Conservation (phyloP, 2,329 filamentous ascomycete genomes). For the Grosmannia clavigera region DNA sequence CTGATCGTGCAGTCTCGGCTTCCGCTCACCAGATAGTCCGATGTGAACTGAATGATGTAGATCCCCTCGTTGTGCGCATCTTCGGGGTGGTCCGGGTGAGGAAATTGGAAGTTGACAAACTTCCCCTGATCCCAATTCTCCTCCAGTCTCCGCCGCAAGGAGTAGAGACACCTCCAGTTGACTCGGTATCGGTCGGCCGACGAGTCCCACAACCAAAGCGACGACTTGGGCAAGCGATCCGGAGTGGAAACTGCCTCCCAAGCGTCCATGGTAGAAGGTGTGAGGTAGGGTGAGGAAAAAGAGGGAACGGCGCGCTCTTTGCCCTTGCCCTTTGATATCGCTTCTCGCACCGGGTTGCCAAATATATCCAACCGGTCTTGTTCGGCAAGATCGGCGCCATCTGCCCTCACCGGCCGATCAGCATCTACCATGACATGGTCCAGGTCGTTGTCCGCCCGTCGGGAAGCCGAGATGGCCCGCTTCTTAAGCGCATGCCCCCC, state of each 20-base stretch:
- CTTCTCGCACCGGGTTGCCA: too few relatives aligned
- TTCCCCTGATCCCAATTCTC: slow-evolving; percentile 81
- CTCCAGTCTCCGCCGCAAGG: slow-evolving; percentile 72
- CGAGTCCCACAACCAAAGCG: slow-evolving; percentile 38
- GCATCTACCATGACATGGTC: slow-evolving; percentile 28
- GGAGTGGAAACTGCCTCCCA: too few relatives aligned
- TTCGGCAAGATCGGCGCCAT: slow-evolving; percentile 13
- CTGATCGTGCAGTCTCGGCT: slow-evolving; percentile 80
- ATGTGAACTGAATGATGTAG: slow-evolving; percentile 83
- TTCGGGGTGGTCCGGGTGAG: slow-evolving; percentile 64
- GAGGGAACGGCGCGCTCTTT: slow-evolving; percentile 22
- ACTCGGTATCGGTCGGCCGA: slow-evolving; percentile 45
- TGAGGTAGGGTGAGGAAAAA: slow-evolving; percentile 2
- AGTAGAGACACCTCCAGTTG: slow-evolving; percentile 91
- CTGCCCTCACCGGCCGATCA: slow-evolving; percentile 15
- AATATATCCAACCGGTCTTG: background rate
- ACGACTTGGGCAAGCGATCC: slow-evolving; percentile 26
- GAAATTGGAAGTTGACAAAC: slow-evolving; percentile 79
- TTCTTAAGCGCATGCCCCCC: slow-evolving; percentile 43
- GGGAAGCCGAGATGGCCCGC: slow-evolving; percentile 33
- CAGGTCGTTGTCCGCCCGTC: slow-evolving; percentile 5
- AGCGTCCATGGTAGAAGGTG: background rate
- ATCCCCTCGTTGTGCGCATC: slow-evolving; percentile 90
- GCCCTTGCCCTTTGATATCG: slow-evolving; percentile 16
- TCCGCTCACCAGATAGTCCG: slow-evolving; percentile 80